Evolutionary conservation across 2,329 filamentous ascomycete genomes (phyloP).

Genomic region (Ilyonectria sp.): DNA sequence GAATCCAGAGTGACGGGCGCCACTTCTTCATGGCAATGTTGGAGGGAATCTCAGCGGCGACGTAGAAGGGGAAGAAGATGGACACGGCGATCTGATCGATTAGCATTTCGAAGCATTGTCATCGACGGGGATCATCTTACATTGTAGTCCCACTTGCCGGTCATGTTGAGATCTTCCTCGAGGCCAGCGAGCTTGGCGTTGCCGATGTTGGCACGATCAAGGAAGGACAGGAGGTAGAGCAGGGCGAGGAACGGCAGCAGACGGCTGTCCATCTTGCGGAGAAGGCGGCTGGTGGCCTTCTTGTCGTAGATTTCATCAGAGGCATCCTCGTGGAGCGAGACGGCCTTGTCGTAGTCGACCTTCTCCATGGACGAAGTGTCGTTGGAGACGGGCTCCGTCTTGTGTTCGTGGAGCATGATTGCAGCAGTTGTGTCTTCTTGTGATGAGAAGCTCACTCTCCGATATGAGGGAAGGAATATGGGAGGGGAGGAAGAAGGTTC

Average conservation of each 20-base stretch:
- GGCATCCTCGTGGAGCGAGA: slow-evolving; percentile 45
- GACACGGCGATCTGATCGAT: slow-evolving; percentile 58
- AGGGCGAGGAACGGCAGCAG: slow-evolving; percentile 73
- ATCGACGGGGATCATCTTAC: slow-evolving; percentile 36
- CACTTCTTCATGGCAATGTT: slow-evolving; percentile 71
- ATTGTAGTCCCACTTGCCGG: slow-evolving; percentile 54
- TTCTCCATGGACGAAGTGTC: slow-evolving; percentile 49
- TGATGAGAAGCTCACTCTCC: slow-evolving; percentile 25
- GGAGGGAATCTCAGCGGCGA: slow-evolving; percentile 68
- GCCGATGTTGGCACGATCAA: slow-evolving; percentile 60
- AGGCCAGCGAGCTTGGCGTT: slow-evolving; percentile 74
- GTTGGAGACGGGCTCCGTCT: slow-evolving; percentile 31
- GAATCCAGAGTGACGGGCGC: slow-evolving; percentile 67
- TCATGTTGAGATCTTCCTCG: slow-evolving; percentile 50
- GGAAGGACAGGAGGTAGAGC: slow-evolving; percentile 71
- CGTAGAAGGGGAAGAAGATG: slow-evolving; percentile 69
- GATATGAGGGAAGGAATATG: slow-evolving; percentile 3
- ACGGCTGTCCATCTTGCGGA: slow-evolving; percentile 68
- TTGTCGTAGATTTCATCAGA: slow-evolving; percentile 49
- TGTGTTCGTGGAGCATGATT: slow-evolving; percentile 37
- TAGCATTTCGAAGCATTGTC: slow-evolving; percentile 15
- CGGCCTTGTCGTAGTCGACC: slow-evolving; percentile 47
- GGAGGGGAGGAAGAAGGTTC: slow-evolving; percentile 18
- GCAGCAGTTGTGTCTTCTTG: slow-evolving; percentile 14
- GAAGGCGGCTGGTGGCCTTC: slow-evolving; percentile 62